These are phyloP conservation scores for Phytophthora citrophthora DNA, from an alignment of 352 stramenopile genomes.

Conservation along the genomic window DNA sequence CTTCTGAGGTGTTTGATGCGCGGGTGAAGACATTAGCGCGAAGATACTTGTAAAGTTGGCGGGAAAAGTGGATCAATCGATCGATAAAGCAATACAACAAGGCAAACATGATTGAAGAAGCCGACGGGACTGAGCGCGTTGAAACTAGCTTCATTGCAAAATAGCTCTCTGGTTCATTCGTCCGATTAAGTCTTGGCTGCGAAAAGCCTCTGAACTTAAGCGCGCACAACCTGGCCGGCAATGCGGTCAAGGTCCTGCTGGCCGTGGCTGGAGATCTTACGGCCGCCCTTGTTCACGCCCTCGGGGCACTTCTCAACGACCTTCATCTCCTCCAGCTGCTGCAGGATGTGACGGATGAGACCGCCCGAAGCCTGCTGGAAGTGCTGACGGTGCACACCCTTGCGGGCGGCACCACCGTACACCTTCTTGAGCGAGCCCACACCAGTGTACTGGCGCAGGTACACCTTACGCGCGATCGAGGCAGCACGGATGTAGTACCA, in stretches of 20 bases:
- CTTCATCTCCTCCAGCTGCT: conserved; percentile 99
- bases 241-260: conserved; percentile 99
- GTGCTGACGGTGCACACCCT: conserved; percentile 95
- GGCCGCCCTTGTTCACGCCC: conserved; percentile 93
- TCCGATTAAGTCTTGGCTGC: conserved; percentile 31
- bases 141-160: conserved; percentile 63
- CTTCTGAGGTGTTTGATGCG: conserved; percentile 92
- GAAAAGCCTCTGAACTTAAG: conserved; percentile 62
- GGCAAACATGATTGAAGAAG: conserved; percentile 1
- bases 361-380: conserved; percentile 96
- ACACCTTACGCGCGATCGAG: conserved; percentile 98
- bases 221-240: conserved; percentile 93
- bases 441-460: conserved; percentile 97
- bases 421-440: conserved; percentile 98
- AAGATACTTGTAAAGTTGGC: conserved; percentile 77
- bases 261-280: conserved; percentile 96
- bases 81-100: neutral
- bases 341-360: conserved; percentile 98
- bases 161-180: conserved; percentile 55
- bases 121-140: conserved; percentile 14
- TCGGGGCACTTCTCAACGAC: conserved; percentile 96
- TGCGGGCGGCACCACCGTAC: conserved; percentile 94
- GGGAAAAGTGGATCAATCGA: neutral
- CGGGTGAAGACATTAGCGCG: conserved; percentile 90
- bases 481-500: conserved; percentile 99